These are phyloP conservation scores for Colletotrichum sp. DNA, from an alignment of 2,329 filamentous ascomycete genomes.

Conservation along the genomic window DNA sequence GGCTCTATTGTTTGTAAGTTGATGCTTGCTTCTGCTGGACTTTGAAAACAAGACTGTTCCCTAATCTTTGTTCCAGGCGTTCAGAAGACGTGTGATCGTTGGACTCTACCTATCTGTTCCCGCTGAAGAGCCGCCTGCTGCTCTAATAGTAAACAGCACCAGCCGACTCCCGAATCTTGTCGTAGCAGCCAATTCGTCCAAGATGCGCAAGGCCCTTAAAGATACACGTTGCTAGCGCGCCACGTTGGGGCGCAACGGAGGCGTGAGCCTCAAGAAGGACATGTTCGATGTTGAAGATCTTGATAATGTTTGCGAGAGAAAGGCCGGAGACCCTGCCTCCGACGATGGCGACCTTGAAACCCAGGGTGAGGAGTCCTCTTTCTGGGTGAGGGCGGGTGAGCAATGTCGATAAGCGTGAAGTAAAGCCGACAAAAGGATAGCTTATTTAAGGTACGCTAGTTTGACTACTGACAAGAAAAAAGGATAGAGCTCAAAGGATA, in stretches of 20 bases:
- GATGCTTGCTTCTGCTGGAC: too few species aligned
- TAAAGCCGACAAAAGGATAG: too few species aligned
- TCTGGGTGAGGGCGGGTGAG: too few species aligned
- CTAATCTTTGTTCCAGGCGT: neutral
- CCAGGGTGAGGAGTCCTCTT: too few species aligned
- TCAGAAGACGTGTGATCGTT: neutral
- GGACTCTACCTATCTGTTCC: constrained; percentile 19
- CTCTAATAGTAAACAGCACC: neutral
- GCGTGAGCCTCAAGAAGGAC: constrained; percentile 48
- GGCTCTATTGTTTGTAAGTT: constrained; percentile 4
- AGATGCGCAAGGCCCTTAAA: constrained; percentile 42
- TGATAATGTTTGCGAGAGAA: constrained; percentile 37
- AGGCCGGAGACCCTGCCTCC: constrained; percentile 51
- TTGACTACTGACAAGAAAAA: too few species aligned
- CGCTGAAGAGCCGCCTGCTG: neutral
- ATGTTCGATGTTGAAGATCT: constrained; percentile 50
- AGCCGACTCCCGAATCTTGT: constrained; percentile 26
- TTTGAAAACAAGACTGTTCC: too few species aligned
- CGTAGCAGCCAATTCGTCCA: constrained; percentile 50
- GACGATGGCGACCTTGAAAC: constrained; percentile 33
- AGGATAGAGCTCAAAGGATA: too few species aligned
- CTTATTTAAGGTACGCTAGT: too few species aligned
- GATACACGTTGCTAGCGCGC: constrained; percentile 32
- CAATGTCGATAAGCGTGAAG: too few species aligned
- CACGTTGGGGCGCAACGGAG: constrained; percentile 47